Evolutionary conservation across 1,139 yeast species (phyloP).

Genomic region (Pichia sp.): DNA sequence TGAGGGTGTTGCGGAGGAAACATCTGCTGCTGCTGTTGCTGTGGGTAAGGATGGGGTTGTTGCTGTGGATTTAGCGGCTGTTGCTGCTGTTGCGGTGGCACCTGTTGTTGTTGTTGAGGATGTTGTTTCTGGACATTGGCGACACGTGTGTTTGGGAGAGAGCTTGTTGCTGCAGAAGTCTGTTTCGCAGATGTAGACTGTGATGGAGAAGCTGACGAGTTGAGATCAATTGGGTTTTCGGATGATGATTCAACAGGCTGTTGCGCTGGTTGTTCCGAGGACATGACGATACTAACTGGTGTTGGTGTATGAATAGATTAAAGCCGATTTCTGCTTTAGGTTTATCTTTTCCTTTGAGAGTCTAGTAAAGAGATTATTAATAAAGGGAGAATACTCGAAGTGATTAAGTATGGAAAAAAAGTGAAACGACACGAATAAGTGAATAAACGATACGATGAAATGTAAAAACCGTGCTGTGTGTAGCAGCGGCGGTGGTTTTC

Average conservation of each 20-base stretch:
- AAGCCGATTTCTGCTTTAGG: no score
- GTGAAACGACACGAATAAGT: background rate
- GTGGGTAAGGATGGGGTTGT: background rate
- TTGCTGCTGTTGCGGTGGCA: background rate
- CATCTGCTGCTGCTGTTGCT: constrained; percentile 2
- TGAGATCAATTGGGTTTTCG: no score
- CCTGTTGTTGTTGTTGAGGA: background rate
- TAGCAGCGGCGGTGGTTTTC: no score
- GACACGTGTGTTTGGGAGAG: constrained; percentile 8
- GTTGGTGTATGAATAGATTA: background rate
- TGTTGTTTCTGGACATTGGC: no score
- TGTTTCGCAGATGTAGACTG: background rate
- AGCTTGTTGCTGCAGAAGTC: constrained; percentile 3
- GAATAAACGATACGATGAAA: background rate
- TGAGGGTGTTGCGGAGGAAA: background rate
- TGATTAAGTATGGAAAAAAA: background rate
- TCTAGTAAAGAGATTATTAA: background rate
- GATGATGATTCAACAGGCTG: background rate
- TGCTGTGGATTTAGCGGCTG: constrained; percentile 2
- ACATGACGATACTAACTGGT: background rate
- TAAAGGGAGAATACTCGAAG: background rate
- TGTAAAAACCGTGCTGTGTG: background rate
- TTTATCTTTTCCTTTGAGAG: background rate
- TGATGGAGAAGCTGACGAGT: background rate
- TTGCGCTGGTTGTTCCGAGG: background rate